These are phyloP conservation scores for Backusella macrospora DNA, from an alignment of 192 early-diverging fungal species.

Conservation along the genomic window DNA sequence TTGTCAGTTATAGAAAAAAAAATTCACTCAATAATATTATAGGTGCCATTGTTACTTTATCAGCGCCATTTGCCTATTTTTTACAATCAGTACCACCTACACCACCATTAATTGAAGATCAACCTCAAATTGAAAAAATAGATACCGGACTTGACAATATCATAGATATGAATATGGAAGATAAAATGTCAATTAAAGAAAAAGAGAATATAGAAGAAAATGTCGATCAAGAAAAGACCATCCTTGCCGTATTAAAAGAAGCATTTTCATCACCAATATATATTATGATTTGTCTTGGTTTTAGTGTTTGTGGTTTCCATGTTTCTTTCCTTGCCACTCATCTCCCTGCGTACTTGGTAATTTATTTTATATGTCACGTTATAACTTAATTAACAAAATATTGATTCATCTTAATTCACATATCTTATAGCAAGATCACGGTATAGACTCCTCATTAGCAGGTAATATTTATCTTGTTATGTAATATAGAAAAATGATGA, in stretches of 20 bases:
- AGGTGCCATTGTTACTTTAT: conserved; percentile 7
- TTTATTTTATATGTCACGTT: not conserved
- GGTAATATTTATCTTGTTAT: not conserved
- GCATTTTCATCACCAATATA: conserved; percentile 35
- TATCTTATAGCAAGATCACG: conserved; percentile 30
- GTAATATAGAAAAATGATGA: not conserved
- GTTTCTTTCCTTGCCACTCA: conserved; percentile 42
- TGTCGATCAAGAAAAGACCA: conserved; percentile 11
- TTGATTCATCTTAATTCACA: not conserved
- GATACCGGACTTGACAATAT: not conserved
- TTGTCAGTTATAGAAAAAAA: not conserved
- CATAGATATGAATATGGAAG: not conserved
- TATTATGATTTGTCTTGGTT: conserved; percentile 34
- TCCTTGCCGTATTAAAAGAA: conserved; percentile 27
- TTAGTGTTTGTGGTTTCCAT: conserved; percentile 43
- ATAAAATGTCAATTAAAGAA: not conserved
- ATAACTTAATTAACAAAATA: not conserved
- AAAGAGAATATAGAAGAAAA: not conserved
- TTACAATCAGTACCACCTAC: conserved; percentile 19
- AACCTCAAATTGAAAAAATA: not conserved
- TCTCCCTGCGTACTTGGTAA: conserved; percentile 42
- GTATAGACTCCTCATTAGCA: conserved; percentile 26
- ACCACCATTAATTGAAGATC: not conserved
- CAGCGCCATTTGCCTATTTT: conserved; percentile 27
- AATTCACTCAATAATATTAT: not conserved